Base-by-base conservation (phyloP, 139 green algal genomes). In the Astrephomene gubernaculifera region DNA sequence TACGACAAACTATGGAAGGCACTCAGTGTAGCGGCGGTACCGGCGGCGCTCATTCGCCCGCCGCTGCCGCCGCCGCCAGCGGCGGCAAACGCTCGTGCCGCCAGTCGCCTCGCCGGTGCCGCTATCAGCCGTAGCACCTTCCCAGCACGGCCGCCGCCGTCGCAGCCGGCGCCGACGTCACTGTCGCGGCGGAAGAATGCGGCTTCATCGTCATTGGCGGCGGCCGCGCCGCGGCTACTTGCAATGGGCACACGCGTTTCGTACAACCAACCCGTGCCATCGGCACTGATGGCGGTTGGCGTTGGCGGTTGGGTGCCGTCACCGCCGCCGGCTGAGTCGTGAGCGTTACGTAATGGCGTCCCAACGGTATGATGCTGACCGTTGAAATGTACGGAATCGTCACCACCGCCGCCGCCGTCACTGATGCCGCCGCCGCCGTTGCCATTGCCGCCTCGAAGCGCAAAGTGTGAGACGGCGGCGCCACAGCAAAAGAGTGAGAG, bases 401-500 rank as follows among this genome's bases (percentile, higher is more conserved):
- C n/a, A n/a, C n/a, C n/a, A 7, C 71, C 9, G 44, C 44, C 7
- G 43, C 44, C 1, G 21, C 67, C 17, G 14, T 14, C 29, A 27
- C 39, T 31, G 69, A 57, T 25, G 39, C 41, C 69, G 7, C 27
- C 41, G n/a, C n/a, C 67, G 35, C 7, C 49, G 36, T 5, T 57
- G 67, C 9, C 52, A n/a, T 3, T 81, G 65, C 84, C 79, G 82
- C 93, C 94, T 83, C 94, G 85, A 75, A 96, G 89, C 12, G 95
- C 94, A 71, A 96, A 97, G 88, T 97, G 95, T 38, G 76, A 89
- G 63, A 96, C 95, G 35, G 91, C 80, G 22, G 97, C 90, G 39
- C 91, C 95, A 63, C 90, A 95, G 88, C 93, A 97, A 88, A 99
- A 99, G 33, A 98, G 91, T 0, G 94, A 81, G 33, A 99, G 90